Conservation (phyloP, 129 eudicot species). For the Flaveria sonorensis region DNA sequence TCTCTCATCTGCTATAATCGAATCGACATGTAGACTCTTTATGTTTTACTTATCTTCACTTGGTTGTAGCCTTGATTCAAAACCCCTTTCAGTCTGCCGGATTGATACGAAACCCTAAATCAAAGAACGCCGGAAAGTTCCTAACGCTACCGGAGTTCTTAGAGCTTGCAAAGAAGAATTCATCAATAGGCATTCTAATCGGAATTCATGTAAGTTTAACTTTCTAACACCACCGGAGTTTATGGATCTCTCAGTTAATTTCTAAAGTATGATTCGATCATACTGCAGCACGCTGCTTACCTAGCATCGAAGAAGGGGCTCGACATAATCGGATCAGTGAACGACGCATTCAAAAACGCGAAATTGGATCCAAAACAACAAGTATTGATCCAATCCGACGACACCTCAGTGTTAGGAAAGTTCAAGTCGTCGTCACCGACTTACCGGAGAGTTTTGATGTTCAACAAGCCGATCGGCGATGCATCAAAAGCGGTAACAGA, state of each 20-base stretch:
- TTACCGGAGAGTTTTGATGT: slow-evolving; percentile 54
- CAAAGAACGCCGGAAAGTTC: slow-evolving; percentile 71
- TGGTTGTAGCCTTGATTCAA: slow-evolving; percentile 61
- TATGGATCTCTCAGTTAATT: slow-evolving; percentile 27
- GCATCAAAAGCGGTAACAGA: slow-evolving; percentile 44
- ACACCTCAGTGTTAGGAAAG: slow-evolving; percentile 64
- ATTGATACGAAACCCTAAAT: slow-evolving; percentile 66
- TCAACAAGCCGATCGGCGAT: slow-evolving; percentile 44
- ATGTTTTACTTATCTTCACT: slow-evolving; percentile 42
- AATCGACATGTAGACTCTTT: slow-evolving; percentile 7
- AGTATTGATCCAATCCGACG: slow-evolving; percentile 78
- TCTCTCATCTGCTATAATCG: not conserved
- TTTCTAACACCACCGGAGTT: not conserved
- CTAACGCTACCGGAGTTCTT: slow-evolving; percentile 74
- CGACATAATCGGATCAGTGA: slow-evolving; percentile 49
- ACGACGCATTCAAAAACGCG: slow-evolving; percentile 55
- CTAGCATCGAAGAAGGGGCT: slow-evolving; percentile 78
- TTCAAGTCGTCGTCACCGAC: slow-evolving; percentile 48
- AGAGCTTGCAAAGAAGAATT: slow-evolving; percentile 72
- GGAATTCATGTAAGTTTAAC: slow-evolving; percentile 53
- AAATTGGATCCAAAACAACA: slow-evolving; percentile 63
- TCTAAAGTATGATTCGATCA: slow-evolving; percentile 3
- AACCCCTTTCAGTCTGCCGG: slow-evolving; percentile 47
- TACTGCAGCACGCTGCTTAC: slow-evolving; percentile 69
- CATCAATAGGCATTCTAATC: slow-evolving; percentile 61